Conservation (phyloP, 371 early-diverging fungal species). For the Coemansia sp. region DNA sequence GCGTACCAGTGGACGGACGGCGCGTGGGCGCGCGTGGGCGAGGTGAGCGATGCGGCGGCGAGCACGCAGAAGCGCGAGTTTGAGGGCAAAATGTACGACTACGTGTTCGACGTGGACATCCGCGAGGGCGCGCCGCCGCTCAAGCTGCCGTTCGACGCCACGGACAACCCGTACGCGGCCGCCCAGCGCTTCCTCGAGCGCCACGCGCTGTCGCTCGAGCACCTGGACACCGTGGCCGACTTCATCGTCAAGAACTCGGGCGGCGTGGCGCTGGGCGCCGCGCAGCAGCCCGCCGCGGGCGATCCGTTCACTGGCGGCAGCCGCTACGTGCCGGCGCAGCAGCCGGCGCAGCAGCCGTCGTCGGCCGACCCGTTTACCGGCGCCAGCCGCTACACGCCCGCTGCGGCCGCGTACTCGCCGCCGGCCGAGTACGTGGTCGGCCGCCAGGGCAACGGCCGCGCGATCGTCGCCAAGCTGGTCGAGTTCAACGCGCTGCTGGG, state of each 20-base stretch:
- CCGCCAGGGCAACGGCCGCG: conserved; percentile 70
- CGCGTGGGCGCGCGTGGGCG: conserved; percentile 89
- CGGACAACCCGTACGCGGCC: conserved; percentile 92
- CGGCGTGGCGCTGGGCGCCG: conserved; percentile 57
- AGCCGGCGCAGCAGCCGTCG: background rate
- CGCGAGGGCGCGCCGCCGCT: conserved; percentile 74
- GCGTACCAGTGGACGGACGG: conserved; percentile 70
- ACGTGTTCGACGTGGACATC: conserved; percentile 96
- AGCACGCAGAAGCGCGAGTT: conserved; percentile 70
- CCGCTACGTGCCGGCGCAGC: conserved; percentile 49
- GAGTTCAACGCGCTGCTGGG: conserved; percentile 60
- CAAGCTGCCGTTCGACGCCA: conserved; percentile 89
- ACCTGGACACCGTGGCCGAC: conserved; percentile 88
- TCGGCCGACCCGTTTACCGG: conserved; percentile 57
- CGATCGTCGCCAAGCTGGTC: conserved; percentile 69
- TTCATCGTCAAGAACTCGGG: conserved; percentile 90
- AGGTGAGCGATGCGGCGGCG: conserved; percentile 90
- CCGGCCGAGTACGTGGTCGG: conserved; percentile 59
- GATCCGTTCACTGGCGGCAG: conserved; percentile 62
- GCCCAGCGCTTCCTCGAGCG: conserved; percentile 87
- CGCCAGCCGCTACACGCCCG: conserved; percentile 46
- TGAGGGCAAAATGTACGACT: conserved; percentile 93
- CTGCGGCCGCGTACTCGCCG: conserved; percentile 21
- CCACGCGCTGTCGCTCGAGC: conserved; percentile 77
- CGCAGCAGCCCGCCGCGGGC: background rate